Evolutionary conservation across 2,329 filamentous ascomycete genomes (phyloP), one percentile per base, ranked within the genome.

Genomic region (Emmonsia crescens): DNA sequence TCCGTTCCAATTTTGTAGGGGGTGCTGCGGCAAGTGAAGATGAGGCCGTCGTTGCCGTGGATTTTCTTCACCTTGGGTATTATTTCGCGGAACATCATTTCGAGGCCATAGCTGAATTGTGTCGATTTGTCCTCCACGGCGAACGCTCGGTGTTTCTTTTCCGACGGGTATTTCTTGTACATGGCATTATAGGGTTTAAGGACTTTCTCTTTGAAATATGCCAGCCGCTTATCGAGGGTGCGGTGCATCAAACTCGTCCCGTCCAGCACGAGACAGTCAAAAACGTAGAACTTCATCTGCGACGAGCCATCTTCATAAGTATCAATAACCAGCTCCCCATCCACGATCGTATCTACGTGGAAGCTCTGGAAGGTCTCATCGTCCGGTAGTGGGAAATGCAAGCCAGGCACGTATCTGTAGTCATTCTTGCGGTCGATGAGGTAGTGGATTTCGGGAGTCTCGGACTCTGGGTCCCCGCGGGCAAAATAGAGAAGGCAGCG

Each of bases 381-480:
- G 51, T 83, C 79, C 44, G 84, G 84, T 27, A 88, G 79, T 0
- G 94, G 94, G 68, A 97, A 92, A 74, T 96, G 91, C 29, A 97
- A 82, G 64, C 83, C 80, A 36, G 84, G 83, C 64, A 97, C 85
- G 71, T 83, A 91, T 83, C 93, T 96, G 79, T 94, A 99, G 74
- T 97, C 91, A 77, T 99, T 97, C 77, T 92, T 96, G 71, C 94
- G 91, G 77, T 99, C 93, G 76, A 99, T 96, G 61, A 99, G 82
- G 78, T 96, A 96, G 71, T 94, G 89, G 29, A 87, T 83, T 72
- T 95, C 91, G 5, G 78, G 73, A 49, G 85, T 82, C 29, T 79
- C 78, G 71, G 88, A 87, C 8, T 79, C 74, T 24, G 72, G 71
- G 44, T 78, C 76, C 5, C 74, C 75, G 61, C 73, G 72, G 58